Evolutionary conservation across 164 flowering plant genomes (phyloP), one percentile per base, ranked within the genome.

Genomic region (Hamamelis virginiana): DNA sequence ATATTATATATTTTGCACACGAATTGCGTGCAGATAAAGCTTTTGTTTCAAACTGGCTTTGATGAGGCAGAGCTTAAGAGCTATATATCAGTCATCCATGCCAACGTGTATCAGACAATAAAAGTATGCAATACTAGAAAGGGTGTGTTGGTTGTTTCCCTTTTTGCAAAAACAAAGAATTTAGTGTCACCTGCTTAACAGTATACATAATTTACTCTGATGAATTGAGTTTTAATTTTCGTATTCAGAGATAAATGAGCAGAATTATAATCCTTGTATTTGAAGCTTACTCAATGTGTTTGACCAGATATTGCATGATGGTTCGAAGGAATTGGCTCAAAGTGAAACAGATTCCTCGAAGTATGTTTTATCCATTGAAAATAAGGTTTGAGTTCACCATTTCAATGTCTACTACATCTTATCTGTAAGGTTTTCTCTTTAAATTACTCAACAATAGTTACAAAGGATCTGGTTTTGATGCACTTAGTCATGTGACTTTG

Each of bases 101-200:
- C 98, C 75, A 96, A 96, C 75, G 94, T 96, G 61, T 96, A 85
- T 85, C 98, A 96, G 91, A 91, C 96, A 78, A 91, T 96, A 85
- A 93, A 96, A 96, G 99, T 96, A 96, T 74, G 98, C 89, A 84
- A 80, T 84, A 79, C 78, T 80, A 78, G 82, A 87, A 84, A 86
- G 88, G 96, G 92, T 91, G 92, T 91, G 94, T 91, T 90, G 80
- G 90, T 88, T 87, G 73, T 88, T 87, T 85, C 86, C 82, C 80
- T 82, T 88, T 69, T 78, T 74, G 70, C 51, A 79, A 55, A 67
- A 57, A 74, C 27, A 62, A 64, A 67, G 71, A 59, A 73, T 45
- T 15, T 66, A 67, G 69, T 65, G 62, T 60, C 63, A 64, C 63
- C 28, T 69, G 53, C 67, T 46, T 28, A 60, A 22, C 58, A 41